A percentile compares a stretch with the other conserved stretches of the same genome.
These are phyloP conservation scores for Scenedesmus sp. DNA, from an alignment of 163 green algal genomes.

Conservation along the genomic window DNA sequence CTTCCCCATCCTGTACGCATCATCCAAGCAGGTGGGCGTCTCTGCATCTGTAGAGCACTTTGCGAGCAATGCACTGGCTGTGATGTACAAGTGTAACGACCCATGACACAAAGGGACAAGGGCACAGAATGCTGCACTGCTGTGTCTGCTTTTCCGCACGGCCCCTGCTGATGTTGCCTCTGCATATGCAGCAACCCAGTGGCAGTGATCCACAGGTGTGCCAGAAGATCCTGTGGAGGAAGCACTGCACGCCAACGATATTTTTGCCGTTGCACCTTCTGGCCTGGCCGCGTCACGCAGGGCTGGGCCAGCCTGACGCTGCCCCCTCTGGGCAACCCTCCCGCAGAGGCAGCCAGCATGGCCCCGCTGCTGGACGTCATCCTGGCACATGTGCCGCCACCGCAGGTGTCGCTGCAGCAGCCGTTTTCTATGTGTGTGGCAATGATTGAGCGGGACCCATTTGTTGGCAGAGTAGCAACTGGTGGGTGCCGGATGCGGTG, in stretches of 20 bases:
- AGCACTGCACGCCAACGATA: not conserved
- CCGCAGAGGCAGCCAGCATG: constrained; percentile 65
- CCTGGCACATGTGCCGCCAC: constrained; percentile 74
- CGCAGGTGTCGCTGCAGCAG: constrained; percentile 38
- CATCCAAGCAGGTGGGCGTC: constrained; percentile 58
- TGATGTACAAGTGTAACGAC: no score
- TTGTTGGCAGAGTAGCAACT: constrained; percentile 78
- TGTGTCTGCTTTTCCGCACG: not conserved
- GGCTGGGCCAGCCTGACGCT: constrained; percentile 73
- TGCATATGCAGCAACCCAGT: not conserved
- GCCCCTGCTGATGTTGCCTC: not conserved
- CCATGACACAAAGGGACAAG: no score
- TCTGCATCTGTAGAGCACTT: not conserved
- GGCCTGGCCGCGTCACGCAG: constrained; percentile 45
- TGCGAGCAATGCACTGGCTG: not conserved
- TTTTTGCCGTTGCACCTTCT: not conserved
- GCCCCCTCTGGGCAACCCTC: constrained; percentile 24
- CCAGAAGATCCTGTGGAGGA: not conserved
- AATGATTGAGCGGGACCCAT: constrained; percentile 85
- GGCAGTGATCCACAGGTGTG: not conserved
- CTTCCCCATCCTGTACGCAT: constrained; percentile 84
- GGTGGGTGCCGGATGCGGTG: not conserved
- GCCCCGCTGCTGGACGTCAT: constrained; percentile 83
- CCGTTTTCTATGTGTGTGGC: constrained; percentile 82
- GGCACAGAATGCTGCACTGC: not conserved